Conservation (phyloP, 1,284 basidiomycete species). For the Ustilago trichophora region DNA sequence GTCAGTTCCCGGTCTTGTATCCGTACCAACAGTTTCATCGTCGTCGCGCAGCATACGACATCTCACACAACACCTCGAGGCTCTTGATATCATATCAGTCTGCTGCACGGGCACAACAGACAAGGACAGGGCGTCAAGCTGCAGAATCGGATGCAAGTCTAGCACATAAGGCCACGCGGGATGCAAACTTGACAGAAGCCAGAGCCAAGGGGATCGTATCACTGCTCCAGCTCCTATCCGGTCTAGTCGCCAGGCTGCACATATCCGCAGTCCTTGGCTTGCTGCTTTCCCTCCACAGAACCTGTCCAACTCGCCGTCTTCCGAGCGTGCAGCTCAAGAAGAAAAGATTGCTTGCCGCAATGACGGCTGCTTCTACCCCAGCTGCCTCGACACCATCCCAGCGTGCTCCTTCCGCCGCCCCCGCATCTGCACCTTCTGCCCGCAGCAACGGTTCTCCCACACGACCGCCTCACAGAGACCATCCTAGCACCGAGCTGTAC, state of each 20-base stretch:
- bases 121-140: too few relatives aligned
- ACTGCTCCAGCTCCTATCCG: too few relatives aligned
- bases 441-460: constrained; percentile 2
- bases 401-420: not conserved
- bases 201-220: too few relatives aligned
- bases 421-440: constrained; percentile 1
- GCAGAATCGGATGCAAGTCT: too few relatives aligned
- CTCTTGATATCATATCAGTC: too few relatives aligned
- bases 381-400: constrained; percentile 15
- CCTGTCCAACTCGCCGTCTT: constrained; percentile 3
- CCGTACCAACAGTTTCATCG: constrained; percentile 20
- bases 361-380: constrained; percentile 18
- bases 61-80: too few relatives aligned
- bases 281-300: constrained; percentile 8
- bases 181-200: not conserved
- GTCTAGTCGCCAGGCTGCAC: constrained; percentile 26
- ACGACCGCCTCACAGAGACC: too few relatives aligned
- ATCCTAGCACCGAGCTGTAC: constrained; percentile 11
- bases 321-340: constrained; percentile 9
- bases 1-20: constrained; percentile 35
- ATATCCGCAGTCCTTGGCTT: constrained; percentile 4
- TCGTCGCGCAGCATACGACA: too few relatives aligned
- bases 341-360: constrained; percentile 12
- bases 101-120: too few relatives aligned
- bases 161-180: not conserved